Conservation (phyloP, 768 basidiomycete genomes). For the Dacryopinax spathularia region DNA sequence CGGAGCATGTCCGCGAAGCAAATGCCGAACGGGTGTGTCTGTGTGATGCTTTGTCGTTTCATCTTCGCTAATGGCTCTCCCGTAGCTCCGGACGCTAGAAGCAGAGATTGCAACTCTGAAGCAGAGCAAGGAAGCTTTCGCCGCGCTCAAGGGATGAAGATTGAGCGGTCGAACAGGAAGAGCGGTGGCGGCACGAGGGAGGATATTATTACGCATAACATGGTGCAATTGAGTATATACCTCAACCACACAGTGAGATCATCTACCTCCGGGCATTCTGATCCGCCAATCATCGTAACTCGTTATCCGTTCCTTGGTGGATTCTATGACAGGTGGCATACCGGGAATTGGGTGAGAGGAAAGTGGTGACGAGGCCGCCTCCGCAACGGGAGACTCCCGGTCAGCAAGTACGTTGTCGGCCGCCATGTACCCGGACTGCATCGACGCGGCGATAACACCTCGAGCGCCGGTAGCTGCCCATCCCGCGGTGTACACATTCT, state of each 20-base stretch:
- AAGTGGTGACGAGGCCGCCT: background rate
- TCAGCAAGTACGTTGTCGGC: slow-evolving; percentile 60
- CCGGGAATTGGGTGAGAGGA: background rate
- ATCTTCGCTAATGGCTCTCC: slow-evolving; percentile 5
- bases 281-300: background rate
- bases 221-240: no score
- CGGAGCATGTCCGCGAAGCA: slow-evolving; percentile 51
- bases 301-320: background rate
- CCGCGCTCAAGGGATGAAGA: slow-evolving; percentile 36
- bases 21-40: slow-evolving; percentile 70
- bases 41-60: slow-evolving; percentile 4
- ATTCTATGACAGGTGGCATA: background rate
- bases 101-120: slow-evolving; percentile 65
- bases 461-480: slow-evolving; percentile 88
- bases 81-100: slow-evolving; percentile 58
- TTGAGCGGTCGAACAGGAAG: background rate
- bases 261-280: background rate
- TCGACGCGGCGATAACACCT: slow-evolving; percentile 82
- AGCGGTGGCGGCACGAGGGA: no score
- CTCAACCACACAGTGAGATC: background rate
- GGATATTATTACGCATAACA: no score
- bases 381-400: slow-evolving; percentile 20
- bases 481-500: slow-evolving; percentile 75
- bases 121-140: slow-evolving; percentile 61
- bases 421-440: slow-evolving; percentile 79